Base-by-base conservation (phyloP, 495 filamentous ascomycete species). In the Tuber umbilicatum region DNA sequence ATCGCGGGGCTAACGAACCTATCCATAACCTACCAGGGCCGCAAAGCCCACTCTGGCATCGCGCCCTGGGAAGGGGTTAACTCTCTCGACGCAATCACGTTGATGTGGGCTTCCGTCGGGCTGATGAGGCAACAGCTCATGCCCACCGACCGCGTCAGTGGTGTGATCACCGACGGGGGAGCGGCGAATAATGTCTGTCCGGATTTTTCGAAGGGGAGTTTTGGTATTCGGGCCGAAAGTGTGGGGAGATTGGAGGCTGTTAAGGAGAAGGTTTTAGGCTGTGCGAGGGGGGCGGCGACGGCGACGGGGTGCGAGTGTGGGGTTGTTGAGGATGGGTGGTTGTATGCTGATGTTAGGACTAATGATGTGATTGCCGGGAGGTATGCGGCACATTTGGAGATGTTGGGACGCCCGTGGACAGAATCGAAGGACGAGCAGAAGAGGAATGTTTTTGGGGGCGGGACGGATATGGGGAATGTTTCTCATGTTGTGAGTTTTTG, bases 21-120 rank as follows among this genome's bases (percentile, higher is more conserved):
- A 27, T 64, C 55, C n/a, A 16, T 64, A 27, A 31, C 55, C n/a
- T 64, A 64, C 27, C 27, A 6, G 12, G 55, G 27, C 55, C n/a
- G 27, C 55, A 31, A 64, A 12, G 83, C 84, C 41, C 87, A 91
- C 75, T 89, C 89, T 0, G 89, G 89, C 1, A 87, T 87, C n/a
- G 87, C 86, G 43, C 90, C 89, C 0, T 91, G 89, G 89, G 83
- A 87, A 10, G 88, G 88, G 0, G 84, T 90, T 71, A 91, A 91
- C 73, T 89, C 89, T 0, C 85, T 91, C 10, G 89, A 91, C 76
- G 89, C 89, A 1, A 77, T 90, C 31, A 85, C 91, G 17, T 84
- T 85, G 0, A 86, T 88, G 5, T 92, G 91, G 81, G 91, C 90
- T 76, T 86, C 86, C 69, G 82, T 91, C 5, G 85, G 88, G 0